These are phyloP conservation scores for Termitomyces sp. DNA, from an alignment of 768 basidiomycete species.

Conservation along the genomic window DNA sequence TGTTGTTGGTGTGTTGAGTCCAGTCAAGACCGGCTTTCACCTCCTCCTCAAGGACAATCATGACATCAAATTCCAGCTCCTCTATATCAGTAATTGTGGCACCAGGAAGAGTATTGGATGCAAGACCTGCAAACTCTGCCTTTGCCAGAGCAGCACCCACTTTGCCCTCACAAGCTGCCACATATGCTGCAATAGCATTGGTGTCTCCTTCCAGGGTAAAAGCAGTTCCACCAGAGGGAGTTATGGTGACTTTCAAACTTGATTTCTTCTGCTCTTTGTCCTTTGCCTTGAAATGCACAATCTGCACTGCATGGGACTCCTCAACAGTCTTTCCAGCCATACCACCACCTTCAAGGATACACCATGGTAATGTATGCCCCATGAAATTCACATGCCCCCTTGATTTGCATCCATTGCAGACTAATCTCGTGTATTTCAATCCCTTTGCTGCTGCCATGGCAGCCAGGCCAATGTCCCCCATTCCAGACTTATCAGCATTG, in stretches of 20 bases:
- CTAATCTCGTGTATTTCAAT: background rate
- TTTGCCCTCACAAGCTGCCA: background rate
- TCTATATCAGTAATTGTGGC: background rate
- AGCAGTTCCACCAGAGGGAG: background rate
- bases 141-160: background rate
- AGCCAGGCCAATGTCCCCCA: no score
- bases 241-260: background rate
- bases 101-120: background rate
- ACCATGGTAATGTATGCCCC: background rate
- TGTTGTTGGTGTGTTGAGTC: background rate
- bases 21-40: background rate
- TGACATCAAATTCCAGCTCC: background rate
- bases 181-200: background rate
- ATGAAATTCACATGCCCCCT: background rate
- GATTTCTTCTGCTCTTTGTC: background rate
- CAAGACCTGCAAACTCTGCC: background rate
- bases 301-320: background rate
- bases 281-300: background rate
- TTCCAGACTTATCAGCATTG: background rate
- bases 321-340: background rate
- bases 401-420: background rate
- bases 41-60: background rate
- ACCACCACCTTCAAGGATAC: background rate
- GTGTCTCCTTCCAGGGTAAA: background rate
- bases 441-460: background rate